Evolutionary conservation across 352 stramenopile genomes (phyloP).

Genomic region (Phytophthora macrochlamydospora): DNA sequence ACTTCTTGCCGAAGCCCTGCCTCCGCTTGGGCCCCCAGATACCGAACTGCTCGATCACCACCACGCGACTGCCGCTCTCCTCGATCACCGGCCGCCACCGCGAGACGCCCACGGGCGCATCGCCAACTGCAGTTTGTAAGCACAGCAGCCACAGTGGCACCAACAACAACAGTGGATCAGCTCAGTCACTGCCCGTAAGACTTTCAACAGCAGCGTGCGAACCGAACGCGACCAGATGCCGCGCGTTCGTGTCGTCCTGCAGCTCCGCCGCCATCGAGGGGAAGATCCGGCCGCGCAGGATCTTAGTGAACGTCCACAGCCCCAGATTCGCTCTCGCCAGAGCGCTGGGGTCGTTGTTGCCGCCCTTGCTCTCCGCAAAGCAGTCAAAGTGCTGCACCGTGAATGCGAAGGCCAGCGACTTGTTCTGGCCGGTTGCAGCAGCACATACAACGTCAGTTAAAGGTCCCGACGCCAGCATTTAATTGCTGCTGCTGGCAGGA

Average conservation of each 20-base stretch:
- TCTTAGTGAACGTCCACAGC: constrained; percentile 57
- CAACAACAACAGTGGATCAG: constrained; percentile 9
- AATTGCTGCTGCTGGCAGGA: background rate
- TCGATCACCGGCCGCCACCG: constrained; percentile 49
- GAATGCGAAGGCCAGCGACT: constrained; percentile 48
- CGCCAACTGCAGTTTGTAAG: constrained; percentile 51
- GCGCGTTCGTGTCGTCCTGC: constrained; percentile 39
- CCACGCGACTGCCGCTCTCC: constrained; percentile 47
- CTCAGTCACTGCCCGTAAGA: constrained; percentile 3
- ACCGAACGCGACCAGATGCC: constrained; percentile 76
- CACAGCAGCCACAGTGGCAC: background rate
- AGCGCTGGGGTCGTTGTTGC: constrained; percentile 21
- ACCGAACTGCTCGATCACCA: constrained; percentile 65
- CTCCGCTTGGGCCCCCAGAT: constrained; percentile 57
- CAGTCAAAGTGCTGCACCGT: constrained; percentile 59
- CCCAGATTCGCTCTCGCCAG: constrained; percentile 31
- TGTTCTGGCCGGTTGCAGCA: constrained; percentile 27
- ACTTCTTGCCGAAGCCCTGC: constrained; percentile 53
- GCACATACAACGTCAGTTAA: too few species aligned
- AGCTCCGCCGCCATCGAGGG: constrained; percentile 28
- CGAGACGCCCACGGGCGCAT: constrained; percentile 65
- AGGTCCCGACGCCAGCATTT: too few species aligned
- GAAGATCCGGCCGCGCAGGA: constrained; percentile 60
- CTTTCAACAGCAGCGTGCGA: constrained; percentile 15
- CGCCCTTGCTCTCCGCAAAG: constrained; percentile 35